Evolutionary conservation across 2,329 filamentous ascomycete species (phyloP).

Genomic region (Xylaria sp.): DNA sequence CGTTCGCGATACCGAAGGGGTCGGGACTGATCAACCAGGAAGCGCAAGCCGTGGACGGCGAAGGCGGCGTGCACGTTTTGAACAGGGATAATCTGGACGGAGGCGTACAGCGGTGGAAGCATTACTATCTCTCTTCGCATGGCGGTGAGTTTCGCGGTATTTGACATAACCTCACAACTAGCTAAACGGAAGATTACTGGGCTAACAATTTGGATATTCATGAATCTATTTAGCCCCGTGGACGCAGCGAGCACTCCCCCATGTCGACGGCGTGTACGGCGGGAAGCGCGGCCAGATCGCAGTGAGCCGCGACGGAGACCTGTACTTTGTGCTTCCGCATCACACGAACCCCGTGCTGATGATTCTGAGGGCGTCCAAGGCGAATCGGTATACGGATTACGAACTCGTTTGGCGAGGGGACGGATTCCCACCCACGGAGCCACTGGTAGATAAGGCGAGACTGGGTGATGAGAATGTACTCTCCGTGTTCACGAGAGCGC

Average conservation of each 20-base stretch:
- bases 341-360: constrained; percentile 45
- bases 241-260: constrained; percentile 49
- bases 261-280: constrained; percentile 47
- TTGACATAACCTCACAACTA: not conserved
- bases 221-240: constrained; percentile 46
- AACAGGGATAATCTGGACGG: constrained; percentile 57
- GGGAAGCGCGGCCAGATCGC: constrained; percentile 54
- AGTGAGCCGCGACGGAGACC: constrained; percentile 49
- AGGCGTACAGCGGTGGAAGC: constrained; percentile 52
- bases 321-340: constrained; percentile 54
- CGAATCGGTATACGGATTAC: constrained; percentile 49
- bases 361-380: constrained; percentile 50
- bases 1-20: constrained; percentile 58
- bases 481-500: constrained; percentile 51
- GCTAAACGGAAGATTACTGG: not conserved
- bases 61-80: constrained; percentile 60
- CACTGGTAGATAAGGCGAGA: constrained; percentile 53
- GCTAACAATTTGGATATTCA: not conserved
- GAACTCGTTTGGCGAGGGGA: constrained; percentile 52
- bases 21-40: constrained; percentile 63
- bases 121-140: constrained; percentile 52
- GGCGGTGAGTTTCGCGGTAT: constrained; percentile 42
- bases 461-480: constrained; percentile 52
- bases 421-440: constrained; percentile 53
- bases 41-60: constrained; percentile 58